phyloP scores from a whole-genome alignment of 768 basidiomycete species.

The Boletus vermiculosoides region DNA sequence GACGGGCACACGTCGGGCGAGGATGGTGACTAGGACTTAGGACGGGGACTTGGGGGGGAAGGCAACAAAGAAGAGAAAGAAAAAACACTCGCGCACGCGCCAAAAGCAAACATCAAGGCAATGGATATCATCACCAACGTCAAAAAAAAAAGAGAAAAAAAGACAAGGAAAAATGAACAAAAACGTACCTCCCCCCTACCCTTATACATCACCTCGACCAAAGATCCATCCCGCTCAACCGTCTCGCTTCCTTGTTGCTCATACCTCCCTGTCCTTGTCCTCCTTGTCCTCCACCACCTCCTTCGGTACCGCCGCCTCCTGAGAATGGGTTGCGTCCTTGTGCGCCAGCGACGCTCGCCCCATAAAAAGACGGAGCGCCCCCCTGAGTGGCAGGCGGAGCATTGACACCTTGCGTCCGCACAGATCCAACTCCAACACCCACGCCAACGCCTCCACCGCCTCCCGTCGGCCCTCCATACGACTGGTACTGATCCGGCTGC shows the following conservation, averaged over 20 bases:
- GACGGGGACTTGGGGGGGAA: neutral
- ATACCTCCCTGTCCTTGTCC: slow-evolving; percentile 31
- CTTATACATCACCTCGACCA: slow-evolving; percentile 62
- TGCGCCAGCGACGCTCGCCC: slow-evolving; percentile 52
- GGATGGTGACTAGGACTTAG: neutral
- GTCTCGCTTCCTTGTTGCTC: slow-evolving; percentile 54
- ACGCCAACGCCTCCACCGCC: slow-evolving; percentile 31
- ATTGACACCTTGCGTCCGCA: slow-evolving; percentile 46
- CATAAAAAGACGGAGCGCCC: slow-evolving; percentile 60
- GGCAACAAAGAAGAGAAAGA: neutral
- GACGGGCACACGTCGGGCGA: neutral
- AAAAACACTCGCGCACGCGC: neutral
- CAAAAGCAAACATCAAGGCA: slow-evolving; percentile 6
- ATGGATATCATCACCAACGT: slow-evolving; percentile 14
- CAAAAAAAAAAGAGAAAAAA: neutral
- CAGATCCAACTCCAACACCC: slow-evolving; percentile 21
- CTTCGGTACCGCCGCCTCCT: slow-evolving; percentile 31
- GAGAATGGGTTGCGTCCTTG: slow-evolving; percentile 42
- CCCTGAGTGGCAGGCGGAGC: slow-evolving; percentile 9
- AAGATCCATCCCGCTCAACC: slow-evolving; percentile 65
- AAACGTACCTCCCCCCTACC: slow-evolving; percentile 1
- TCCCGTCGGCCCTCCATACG: slow-evolving; percentile 42
- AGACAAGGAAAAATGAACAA: neutral
- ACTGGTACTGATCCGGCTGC: slow-evolving; percentile 76
- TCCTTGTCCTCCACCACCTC: slow-evolving; percentile 28